Evolutionary conservation across 129 eudicot species (phyloP), one percentile per base, ranked within the genome.

Genomic region (Arctium minus): DNA sequence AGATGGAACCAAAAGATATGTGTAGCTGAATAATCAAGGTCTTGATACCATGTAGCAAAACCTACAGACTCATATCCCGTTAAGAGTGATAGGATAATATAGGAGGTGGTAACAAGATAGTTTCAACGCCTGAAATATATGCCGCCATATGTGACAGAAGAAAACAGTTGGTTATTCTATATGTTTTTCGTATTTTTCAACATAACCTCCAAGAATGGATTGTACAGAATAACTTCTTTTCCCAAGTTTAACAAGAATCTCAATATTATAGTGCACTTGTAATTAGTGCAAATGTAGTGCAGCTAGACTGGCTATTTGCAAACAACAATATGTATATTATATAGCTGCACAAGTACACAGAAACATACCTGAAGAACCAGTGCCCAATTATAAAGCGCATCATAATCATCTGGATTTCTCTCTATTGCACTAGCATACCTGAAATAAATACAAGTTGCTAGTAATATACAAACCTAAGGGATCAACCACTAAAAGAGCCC

Each of bases 331-430:
- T 17, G 22, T 32, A 31, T 8, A 56, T 44, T 48, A 48, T 39
- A 10, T 46, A 73, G 76, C 15, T 9, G 70, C 18, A 40, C 5
- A 65, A 22, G 69, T 37, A 79, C 64, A 70, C 38, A 39, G 39
- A 31, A 73, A 67, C 73, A 80, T 78, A 94, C 97, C 97, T 95
- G 99, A 87, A 96, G 99, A 86, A 96, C 97, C 38, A 96, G 83
- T 27, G 99, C 99, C 99, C 99, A 96, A 86, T 96, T 93, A 84
- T 96, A 96, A 64, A 96, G 92, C 39, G 98, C 98, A 88, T 96
- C 99, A 80, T 89, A 91, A 83, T 96, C 99, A 36, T 89, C 94
- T 62, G 97, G 99, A 83, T 96, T 96, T 81, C 90, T 91, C 90
- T 93, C 95, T 11, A 93, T 79, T 44, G 99, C 93, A 87, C 81